Evolutionary conservation across 2,329 filamentous ascomycete species (phyloP), one percentile per base, ranked within the genome.

Genomic region (Aspergillus sp.): DNA sequence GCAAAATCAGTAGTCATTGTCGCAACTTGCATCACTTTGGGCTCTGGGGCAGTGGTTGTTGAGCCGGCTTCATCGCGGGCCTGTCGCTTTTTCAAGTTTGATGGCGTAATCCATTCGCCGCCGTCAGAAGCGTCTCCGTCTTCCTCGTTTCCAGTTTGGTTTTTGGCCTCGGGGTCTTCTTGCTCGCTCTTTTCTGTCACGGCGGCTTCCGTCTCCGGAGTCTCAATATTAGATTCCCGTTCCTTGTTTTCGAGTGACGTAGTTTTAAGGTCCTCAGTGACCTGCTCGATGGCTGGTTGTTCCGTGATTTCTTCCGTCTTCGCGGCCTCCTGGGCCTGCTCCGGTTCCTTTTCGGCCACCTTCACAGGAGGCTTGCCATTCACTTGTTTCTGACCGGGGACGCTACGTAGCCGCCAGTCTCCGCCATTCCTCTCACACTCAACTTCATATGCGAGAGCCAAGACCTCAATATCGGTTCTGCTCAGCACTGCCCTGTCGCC

Each of bases 1-100:
- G 95, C 93, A 76, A 90, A 98, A 79, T 99, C 95, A 56, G 90
- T 92, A 1, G 95, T 98, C 70, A 98, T 88, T 45, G 93, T 87
- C n/a, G 92, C 93, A 15, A 90, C 91, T 75, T 96, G 88, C 66
- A 97, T 88, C 12, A 85, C 86, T 61, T 84, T 84, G 37, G 84
- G 81, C 54, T 85, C 80, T 2, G 82, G 73, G 58, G 80, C 73
- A 49, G 81, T 76, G 41, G 81, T 76, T 19, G 79, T 73, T 1
- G 79, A 74, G 6, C 76, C 77, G 21, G 79, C 75, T 19, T 80
- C 76, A 66, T 93, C 87, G 70, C 86, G 84, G 58, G 84, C 85
- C 77, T 95, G 89, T 70, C 91, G 88, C 71, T 91, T 90, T 72
- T 91, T 90, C 64, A 99, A 84, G 76, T 98, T 99, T 41, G 88